Evolutionary conservation across 805 yeast genomes (phyloP).

Genomic region (Metschnikowia kofuensis): DNA sequence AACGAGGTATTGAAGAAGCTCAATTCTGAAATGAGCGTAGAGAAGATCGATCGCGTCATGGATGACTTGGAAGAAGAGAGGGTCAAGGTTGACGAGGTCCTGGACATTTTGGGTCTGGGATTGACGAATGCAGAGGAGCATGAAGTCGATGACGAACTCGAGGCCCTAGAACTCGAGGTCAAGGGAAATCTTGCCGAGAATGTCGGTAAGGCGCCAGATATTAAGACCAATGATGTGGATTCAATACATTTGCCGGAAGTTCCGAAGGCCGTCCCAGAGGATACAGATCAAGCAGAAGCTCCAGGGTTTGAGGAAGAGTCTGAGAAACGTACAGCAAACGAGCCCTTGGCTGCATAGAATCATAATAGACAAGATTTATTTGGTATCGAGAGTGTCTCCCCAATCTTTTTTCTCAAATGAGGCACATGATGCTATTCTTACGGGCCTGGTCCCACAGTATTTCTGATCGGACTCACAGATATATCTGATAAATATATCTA

Average conservation of each 20-base stretch:
- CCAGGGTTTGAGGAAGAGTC: neutral
- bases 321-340: neutral
- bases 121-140: conserved; percentile 49
- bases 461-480: too few species aligned
- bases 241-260: conserved; percentile 12
- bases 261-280: conserved; percentile 13
- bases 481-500: too few species aligned
- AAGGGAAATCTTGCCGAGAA: conserved; percentile 8
- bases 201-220: neutral
- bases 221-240: neutral
- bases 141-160: conserved; percentile 67
- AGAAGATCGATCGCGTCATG: conserved; percentile 74
- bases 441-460: too few species aligned
- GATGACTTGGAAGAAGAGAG: conserved; percentile 84
- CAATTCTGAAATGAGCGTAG: conserved; percentile 74
- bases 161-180: conserved; percentile 47
- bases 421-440: too few species aligned
- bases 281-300: conserved; percentile 13
- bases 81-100: conserved; percentile 72
- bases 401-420: too few species aligned
- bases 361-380: too few species aligned
- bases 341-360: conserved; percentile 5
- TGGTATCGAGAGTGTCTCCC: too few species aligned
- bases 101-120: conserved; percentile 46
- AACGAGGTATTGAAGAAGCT: conserved; percentile 70